Conservation (phyloP, 176 grass and related monocot species). For the Carex parvula region DNA sequence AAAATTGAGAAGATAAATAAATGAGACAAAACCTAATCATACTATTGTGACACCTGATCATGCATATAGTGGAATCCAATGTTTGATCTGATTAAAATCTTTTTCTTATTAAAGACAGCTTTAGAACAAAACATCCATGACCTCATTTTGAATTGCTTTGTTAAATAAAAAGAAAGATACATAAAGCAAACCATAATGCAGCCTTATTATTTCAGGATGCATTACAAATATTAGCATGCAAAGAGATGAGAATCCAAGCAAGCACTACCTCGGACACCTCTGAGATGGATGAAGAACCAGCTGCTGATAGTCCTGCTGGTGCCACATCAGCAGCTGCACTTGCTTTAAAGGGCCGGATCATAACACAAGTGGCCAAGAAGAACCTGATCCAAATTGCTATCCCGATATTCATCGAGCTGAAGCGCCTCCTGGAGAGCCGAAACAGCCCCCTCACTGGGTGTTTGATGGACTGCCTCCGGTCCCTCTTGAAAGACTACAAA, state of each 20-base stretch:
- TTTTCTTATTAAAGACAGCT: background rate
- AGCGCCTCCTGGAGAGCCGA: conserved; percentile 78
- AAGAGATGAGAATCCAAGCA: conserved; percentile 96
- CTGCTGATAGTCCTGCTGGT: conserved; percentile 27
- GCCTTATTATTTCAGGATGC: conserved; percentile 48
- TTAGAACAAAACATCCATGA: background rate
- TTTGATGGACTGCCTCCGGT: conserved; percentile 76
- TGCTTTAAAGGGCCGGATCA: conserved; percentile 52
- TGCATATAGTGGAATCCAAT: background rate
- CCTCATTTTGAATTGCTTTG: background rate
- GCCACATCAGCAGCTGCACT: conserved; percentile 33
- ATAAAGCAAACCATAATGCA: background rate
- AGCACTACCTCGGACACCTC: conserved; percentile 43
- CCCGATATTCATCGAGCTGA: conserved; percentile 91
- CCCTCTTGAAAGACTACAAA: conserved; percentile 90
- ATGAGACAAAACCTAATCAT: background rate
- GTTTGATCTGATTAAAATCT: background rate
- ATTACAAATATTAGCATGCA: conserved; percentile 85
- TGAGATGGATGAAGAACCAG: conserved; percentile 70
- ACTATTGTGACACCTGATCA: background rate
- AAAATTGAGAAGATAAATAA: background rate
- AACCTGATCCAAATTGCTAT: conserved; percentile 88
- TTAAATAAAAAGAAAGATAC: background rate
- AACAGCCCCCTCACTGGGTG: conserved; percentile 80
- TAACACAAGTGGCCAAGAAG: conserved; percentile 93